A percentile compares a stretch with the other conserved stretches of the same genome.
Conservation (phyloP, 192 early-diverging fungal genomes). For the Coemansia nantahalensis region DNA sequence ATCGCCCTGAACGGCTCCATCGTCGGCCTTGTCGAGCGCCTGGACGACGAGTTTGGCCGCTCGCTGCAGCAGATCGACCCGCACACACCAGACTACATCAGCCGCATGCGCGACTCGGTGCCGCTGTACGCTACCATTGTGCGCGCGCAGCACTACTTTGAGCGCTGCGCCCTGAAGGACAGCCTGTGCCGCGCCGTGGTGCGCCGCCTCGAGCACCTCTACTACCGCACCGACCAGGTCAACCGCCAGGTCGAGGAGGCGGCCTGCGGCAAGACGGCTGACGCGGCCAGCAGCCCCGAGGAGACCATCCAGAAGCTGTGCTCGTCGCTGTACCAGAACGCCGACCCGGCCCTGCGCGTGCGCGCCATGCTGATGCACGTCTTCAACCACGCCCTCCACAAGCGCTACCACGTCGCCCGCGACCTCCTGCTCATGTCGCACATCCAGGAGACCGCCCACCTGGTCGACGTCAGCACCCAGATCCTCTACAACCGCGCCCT, state of each 20-base stretch:
- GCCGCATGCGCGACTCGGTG: constrained; percentile 88
- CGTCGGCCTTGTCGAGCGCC: constrained; percentile 82
- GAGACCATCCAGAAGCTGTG: constrained; percentile 79
- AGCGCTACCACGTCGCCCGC: constrained; percentile 88
- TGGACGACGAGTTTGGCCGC: constrained; percentile 97
- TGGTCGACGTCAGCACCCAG: constrained; percentile 89
- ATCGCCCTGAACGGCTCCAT: constrained; percentile 80
- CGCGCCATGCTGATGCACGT: constrained; percentile 97
- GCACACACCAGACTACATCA: constrained; percentile 94
- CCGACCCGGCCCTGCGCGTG: constrained; percentile 77
- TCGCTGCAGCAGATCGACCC: constrained; percentile 96
- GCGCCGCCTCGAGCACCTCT: constrained; percentile 91
- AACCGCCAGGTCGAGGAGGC: constrained; percentile 60
- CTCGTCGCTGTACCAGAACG: constrained; percentile 86
- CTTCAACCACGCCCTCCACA: constrained; percentile 96
- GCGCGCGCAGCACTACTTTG: constrained; percentile 86
- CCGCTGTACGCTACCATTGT: constrained; percentile 84
- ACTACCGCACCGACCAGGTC: constrained; percentile 96
- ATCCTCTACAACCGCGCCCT: constrained; percentile 95
- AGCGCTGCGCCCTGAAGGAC: constrained; percentile 58
- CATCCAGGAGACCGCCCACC: constrained; percentile 88
- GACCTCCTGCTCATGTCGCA: constrained; percentile 99
- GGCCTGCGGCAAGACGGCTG: constrained; percentile 36
- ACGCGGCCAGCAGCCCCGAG: constrained; percentile 51
- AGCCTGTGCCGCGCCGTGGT: constrained; percentile 72